Conservation (phyloP, 441 rosid species). For the Adansonia rubrostipa region DNA sequence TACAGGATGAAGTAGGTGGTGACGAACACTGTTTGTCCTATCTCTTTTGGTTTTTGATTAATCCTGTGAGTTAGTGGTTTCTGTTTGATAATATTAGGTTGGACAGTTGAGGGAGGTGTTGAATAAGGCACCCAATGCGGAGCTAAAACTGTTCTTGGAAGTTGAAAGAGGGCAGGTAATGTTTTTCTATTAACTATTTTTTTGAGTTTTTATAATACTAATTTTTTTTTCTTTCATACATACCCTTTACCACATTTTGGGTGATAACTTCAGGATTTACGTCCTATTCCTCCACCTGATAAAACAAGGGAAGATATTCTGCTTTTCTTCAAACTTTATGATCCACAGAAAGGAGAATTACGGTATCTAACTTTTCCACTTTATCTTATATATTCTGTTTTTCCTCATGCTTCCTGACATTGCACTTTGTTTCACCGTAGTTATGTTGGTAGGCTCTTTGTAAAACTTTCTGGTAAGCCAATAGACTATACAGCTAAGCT, state of each 20-base stretch:
- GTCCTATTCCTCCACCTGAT: constrained; percentile 69
- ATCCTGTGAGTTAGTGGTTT: background rate
- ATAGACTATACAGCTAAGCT: constrained; percentile 71
- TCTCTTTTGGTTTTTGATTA: background rate
- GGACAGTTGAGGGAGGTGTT: constrained; percentile 89
- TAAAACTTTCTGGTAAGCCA: constrained; percentile 79
- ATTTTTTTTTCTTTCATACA: background rate
- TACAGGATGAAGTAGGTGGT: background rate
- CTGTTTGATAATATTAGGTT: constrained; percentile 55
- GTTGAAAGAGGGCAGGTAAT: constrained; percentile 78
- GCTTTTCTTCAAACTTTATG: constrained; percentile 89
- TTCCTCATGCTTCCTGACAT: constrained; percentile 17
- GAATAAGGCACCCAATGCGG: constrained; percentile 80
- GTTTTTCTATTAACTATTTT: constrained; percentile 4
- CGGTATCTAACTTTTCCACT: constrained; percentile 49
- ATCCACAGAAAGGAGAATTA: constrained; percentile 78
- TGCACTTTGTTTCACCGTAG: constrained; percentile 45
- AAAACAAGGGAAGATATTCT: constrained; percentile 83
- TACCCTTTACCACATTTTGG: constrained; percentile 1
- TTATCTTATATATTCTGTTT: constrained; percentile 2
- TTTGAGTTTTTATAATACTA: background rate
- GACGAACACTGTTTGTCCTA: constrained; percentile 6
- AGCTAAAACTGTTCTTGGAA: constrained; percentile 90
- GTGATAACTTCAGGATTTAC: constrained; percentile 62
- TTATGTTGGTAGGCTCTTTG: constrained; percentile 84